Conservation (phyloP, 1,139 yeast species). For the Yamadazyma kanchanaburiensis region DNA sequence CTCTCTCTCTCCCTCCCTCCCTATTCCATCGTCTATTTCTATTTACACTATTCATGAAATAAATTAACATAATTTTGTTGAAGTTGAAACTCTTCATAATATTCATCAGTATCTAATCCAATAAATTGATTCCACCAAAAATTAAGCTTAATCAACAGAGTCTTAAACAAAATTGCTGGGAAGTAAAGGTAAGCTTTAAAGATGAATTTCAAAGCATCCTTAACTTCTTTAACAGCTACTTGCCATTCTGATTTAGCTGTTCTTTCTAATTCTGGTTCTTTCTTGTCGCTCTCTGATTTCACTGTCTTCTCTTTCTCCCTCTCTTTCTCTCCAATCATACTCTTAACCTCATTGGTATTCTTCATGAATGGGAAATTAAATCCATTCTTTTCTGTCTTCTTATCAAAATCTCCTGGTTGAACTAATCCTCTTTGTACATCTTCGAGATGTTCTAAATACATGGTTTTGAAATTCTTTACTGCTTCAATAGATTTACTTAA, state of each 20-base stretch:
- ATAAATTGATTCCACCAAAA: constrained; percentile 73
- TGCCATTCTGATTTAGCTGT: constrained; percentile 11
- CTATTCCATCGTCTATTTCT: not conserved
- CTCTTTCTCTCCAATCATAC: constrained; percentile 8
- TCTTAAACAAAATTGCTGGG: constrained; percentile 59
- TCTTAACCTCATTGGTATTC: constrained; percentile 10
- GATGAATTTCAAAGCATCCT: constrained; percentile 66
- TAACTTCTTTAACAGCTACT: constrained; percentile 54
- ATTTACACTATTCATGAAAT: constrained; percentile 10
- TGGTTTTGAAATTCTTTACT: constrained; percentile 62
- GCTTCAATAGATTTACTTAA: constrained; percentile 80
- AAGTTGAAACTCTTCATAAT: constrained; percentile 15
- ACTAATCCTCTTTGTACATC: constrained; percentile 40
- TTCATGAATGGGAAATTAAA: constrained; percentile 41
- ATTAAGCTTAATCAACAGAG: constrained; percentile 46
- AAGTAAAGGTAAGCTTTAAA: constrained; percentile 63
- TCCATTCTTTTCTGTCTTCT: constrained; percentile 24
- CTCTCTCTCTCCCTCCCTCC: not conserved
- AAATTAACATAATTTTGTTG: constrained; percentile 14
- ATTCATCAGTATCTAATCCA: constrained; percentile 42
- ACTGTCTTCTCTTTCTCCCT: constrained; percentile 3
- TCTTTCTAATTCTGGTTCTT: constrained; percentile 1
- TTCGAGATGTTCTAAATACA: constrained; percentile 45
- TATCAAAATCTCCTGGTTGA: constrained; percentile 43
- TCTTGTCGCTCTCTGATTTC: constrained; percentile 5